A percentile compares a stretch with the other conserved stretches of the same genome.
phyloP scores from a whole-genome alignment of 768 basidiomycete genomes.

The Plicaturopsis crispa region DNA sequence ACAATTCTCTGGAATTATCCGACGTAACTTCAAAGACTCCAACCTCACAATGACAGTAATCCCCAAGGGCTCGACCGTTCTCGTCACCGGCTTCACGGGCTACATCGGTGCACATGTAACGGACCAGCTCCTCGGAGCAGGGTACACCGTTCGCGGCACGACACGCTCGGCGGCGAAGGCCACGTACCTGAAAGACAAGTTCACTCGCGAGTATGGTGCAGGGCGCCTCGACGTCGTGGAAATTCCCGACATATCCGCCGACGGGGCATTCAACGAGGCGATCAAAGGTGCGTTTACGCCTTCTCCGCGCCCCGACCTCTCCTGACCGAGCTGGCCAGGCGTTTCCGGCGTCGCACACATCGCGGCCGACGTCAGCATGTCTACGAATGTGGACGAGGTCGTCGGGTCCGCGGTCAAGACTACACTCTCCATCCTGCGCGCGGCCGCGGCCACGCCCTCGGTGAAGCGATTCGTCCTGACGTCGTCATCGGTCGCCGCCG shows the following conservation, averaged over 20 bases:
- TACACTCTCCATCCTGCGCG: conserved; percentile 22
- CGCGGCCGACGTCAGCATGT: not conserved
- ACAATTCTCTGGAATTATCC: too few relatives aligned
- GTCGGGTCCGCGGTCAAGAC: conserved; percentile 11
- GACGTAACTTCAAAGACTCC: too few relatives aligned
- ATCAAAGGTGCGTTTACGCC: conserved; percentile 27
- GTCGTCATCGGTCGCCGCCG: conserved; percentile 20
- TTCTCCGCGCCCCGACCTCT: conserved; percentile 15
- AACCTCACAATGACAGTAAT: too few relatives aligned
- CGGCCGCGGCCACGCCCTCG: conserved; percentile 28
- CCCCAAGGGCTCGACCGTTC: not conserved
- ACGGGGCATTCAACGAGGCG: conserved; percentile 35
- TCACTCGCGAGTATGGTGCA: conserved; percentile 18
- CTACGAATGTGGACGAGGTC: conserved; percentile 5
- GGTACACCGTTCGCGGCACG: conserved; percentile 27
- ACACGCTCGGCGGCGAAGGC: conserved; percentile 33
- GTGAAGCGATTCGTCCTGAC: conserved; percentile 40
- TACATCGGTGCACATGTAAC: conserved; percentile 25
- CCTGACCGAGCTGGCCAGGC: not conserved
- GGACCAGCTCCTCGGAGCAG: conserved; percentile 22
- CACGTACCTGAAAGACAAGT: conserved; percentile 27
- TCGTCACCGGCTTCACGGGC: conserved; percentile 6
- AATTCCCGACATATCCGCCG: conserved; percentile 31
- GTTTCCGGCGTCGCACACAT: not conserved
- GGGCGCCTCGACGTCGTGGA: conserved; percentile 36